phyloP scores from a whole-genome alignment of 768 basidiomycete species.

The Leccinum subgranulosum region DNA sequence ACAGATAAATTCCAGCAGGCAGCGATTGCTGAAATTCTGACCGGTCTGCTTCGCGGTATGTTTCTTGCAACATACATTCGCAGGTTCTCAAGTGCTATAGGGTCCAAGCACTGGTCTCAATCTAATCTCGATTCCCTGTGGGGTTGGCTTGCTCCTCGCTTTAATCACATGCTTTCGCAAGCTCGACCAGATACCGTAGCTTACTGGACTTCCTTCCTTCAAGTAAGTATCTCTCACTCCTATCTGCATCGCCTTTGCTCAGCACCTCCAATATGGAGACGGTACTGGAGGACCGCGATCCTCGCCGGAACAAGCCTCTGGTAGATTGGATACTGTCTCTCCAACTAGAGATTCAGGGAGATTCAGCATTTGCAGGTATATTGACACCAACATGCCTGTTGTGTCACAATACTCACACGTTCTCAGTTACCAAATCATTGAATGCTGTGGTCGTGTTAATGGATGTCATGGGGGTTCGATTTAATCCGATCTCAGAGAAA shows the following conservation, averaged over 20 bases:
- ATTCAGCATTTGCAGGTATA: constrained; percentile 85
- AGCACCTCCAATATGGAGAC: constrained; percentile 32
- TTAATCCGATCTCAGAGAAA: constrained; percentile 62
- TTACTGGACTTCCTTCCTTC: constrained; percentile 71
- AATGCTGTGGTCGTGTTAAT: constrained; percentile 64
- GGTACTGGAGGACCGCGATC: constrained; percentile 68
- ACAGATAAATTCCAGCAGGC: constrained; percentile 83
- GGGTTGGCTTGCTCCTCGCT: constrained; percentile 63
- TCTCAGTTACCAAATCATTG: constrained; percentile 72
- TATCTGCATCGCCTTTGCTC: constrained; percentile 2
- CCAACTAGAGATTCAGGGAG: constrained; percentile 77
- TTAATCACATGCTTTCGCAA: constrained; percentile 63
- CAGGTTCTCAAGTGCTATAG: constrained; percentile 33
- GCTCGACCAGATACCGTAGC: constrained; percentile 83
- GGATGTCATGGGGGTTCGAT: constrained; percentile 62
- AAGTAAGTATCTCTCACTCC: constrained; percentile 12
- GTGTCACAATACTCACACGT: constrained; percentile 6
- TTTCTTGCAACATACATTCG: background rate
- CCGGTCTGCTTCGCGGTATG: constrained; percentile 72
- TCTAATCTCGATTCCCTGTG: constrained; percentile 54
- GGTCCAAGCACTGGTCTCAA: constrained; percentile 82
- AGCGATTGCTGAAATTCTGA: constrained; percentile 70
- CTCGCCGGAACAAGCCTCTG: constrained; percentile 68
- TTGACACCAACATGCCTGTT: constrained; percentile 7
- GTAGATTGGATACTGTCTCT: constrained; percentile 75